These are phyloP conservation scores for Lachnellula arida DNA, from an alignment of 2,329 filamentous ascomycete genomes.

Conservation along the genomic window DNA sequence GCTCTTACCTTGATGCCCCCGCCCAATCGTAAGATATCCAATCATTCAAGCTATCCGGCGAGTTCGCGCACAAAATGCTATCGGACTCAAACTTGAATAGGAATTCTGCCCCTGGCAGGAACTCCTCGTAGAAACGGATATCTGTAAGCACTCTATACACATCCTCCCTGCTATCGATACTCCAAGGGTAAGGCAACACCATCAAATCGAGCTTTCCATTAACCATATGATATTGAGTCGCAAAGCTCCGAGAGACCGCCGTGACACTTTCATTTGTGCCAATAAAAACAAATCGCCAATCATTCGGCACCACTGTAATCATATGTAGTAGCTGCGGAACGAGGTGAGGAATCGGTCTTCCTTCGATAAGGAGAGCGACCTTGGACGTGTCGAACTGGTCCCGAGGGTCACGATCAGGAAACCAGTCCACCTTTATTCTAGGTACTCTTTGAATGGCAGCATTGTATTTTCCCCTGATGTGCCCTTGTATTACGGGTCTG, in stretches of 20 bases:
- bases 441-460: constrained; percentile 27
- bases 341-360: constrained; percentile 43
- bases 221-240: constrained; percentile 45
- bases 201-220: constrained; percentile 49
- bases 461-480: constrained; percentile 24
- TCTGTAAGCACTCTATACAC: constrained; percentile 47
- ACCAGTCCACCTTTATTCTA: constrained; percentile 29
- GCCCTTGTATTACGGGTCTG: constrained; percentile 38
- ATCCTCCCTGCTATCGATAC: constrained; percentile 42
- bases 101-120: constrained; percentile 48
- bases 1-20: constrained; percentile 43
- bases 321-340: constrained; percentile 48
- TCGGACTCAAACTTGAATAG: constrained; percentile 51
- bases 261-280: constrained; percentile 45
- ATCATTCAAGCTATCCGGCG: constrained; percentile 45
- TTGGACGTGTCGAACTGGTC: constrained; percentile 42
- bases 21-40: constrained; percentile 53
- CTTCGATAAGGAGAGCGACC: constrained; percentile 49
- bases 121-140: constrained; percentile 47
- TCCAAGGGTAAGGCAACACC: constrained; percentile 44
- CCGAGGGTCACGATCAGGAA: constrained; percentile 26
- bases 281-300: constrained; percentile 52
- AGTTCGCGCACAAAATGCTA: constrained; percentile 52
- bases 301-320: constrained; percentile 47
- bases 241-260: constrained; percentile 41